Percentiles rank a stretch among this genome's conserved stretches.
phyloP scores from a whole-genome alignment of 768 basidiomycete species.

The Trametes elegans region DNA sequence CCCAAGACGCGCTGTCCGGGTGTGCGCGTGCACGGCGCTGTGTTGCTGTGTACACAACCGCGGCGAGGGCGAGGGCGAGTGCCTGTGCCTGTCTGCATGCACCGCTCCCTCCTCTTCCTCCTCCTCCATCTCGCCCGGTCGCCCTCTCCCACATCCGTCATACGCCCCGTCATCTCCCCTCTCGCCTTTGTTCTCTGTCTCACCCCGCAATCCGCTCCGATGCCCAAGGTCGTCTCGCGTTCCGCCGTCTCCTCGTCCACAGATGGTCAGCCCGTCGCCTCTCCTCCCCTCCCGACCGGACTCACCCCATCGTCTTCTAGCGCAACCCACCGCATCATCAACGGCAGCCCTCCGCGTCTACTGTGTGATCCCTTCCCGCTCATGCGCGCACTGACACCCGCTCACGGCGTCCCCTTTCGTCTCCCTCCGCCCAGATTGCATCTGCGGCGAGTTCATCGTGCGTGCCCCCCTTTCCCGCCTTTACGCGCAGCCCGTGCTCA shows the following conservation, averaged over 20 bases:
- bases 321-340: slow-evolving; percentile 77
- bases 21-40: neutral
- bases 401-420: slow-evolving; percentile 6
- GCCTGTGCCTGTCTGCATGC: slow-evolving; percentile 4
- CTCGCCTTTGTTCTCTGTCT: neutral
- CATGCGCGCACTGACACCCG: slow-evolving; percentile 1
- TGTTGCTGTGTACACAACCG: neutral
- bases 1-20: neutral
- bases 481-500: neutral
- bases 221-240: slow-evolving; percentile 92
- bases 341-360: slow-evolving; percentile 77
- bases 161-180: neutral
- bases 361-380: slow-evolving; percentile 48
- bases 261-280: slow-evolving; percentile 53
- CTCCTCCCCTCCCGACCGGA: slow-evolving; percentile 15
- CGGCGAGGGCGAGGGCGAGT: neutral
- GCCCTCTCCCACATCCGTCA: neutral
- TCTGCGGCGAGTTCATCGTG: slow-evolving; percentile 87
- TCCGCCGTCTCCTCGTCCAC: slow-evolving; percentile 88
- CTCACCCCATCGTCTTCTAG: slow-evolving; percentile 36
- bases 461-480: slow-evolving; percentile 29
- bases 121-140: slow-evolving; percentile 1
- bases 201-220: slow-evolving; percentile 30
- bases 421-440: slow-evolving; percentile 56
- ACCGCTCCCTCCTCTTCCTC: neutral